phyloP scores from a whole-genome alignment of 2,329 filamentous ascomycete species.

The Microcyclospora pomicola region DNA sequence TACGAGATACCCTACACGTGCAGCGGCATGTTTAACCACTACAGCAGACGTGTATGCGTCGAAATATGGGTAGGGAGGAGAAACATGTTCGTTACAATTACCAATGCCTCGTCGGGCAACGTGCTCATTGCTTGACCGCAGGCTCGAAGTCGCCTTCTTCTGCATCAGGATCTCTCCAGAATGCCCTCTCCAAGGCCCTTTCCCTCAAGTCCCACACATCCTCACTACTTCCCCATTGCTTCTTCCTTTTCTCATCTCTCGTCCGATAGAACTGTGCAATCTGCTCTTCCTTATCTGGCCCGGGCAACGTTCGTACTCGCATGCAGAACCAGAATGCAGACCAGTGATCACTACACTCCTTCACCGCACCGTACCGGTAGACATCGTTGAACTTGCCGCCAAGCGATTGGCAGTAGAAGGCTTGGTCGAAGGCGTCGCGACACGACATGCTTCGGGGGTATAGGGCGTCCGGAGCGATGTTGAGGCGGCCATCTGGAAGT shows the following conservation, averaged over 20 bases:
- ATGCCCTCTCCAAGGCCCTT: conserved; percentile 42
- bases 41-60: too few species aligned
- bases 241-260: conserved; percentile 48
- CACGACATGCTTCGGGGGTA: conserved; percentile 79
- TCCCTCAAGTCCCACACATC: conserved; percentile 74
- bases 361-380: conserved; percentile 70
- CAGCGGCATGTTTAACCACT: background rate
- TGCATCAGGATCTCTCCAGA: conserved; percentile 24
- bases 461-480: conserved; percentile 45
- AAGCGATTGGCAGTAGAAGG: conserved; percentile 85
- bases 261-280: conserved; percentile 55
- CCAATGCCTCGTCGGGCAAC: background rate
- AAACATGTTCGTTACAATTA: background rate
- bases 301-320: conserved; percentile 54
- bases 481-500: conserved; percentile 16
- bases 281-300: conserved; percentile 43
- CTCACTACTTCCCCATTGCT: conserved; percentile 62
- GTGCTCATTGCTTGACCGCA: conserved; percentile 3
- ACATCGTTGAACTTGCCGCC: conserved; percentile 85
- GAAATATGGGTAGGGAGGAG: too few species aligned
- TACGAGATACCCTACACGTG: background rate
- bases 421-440: conserved; percentile 76
- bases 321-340: conserved; percentile 97
- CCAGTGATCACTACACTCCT: conserved; percentile 73
- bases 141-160: conserved; percentile 7